A percentile compares a stretch with the other conserved stretches of the same genome.
Conservation (phyloP, 257 asterid species). For the Capsicum chinense region DNA sequence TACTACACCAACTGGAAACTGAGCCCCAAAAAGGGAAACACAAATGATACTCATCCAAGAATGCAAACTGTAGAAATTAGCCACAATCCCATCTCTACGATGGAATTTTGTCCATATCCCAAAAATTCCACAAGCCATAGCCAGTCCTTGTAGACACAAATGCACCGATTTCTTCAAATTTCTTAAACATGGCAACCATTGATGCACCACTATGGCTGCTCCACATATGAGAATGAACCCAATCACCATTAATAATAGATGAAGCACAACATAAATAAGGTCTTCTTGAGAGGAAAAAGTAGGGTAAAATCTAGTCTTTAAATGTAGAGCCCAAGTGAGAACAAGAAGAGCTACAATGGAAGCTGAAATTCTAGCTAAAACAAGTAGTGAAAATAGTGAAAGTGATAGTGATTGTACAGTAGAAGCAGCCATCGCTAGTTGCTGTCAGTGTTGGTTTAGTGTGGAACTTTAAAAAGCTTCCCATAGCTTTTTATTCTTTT, state of each 20-base stretch:
- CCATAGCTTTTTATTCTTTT: too few species aligned
- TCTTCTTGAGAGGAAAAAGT: conserved; percentile 54
- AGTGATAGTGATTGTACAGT: conserved; percentile 25
- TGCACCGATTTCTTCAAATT: conserved; percentile 78
- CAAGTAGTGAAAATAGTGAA: conserved; percentile 43
- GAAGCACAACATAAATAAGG: conserved; percentile 76
- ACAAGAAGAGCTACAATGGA: conserved; percentile 72
- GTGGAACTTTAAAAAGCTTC: too few species aligned
- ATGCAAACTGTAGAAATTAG: conserved; percentile 84
- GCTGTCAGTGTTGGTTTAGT: too few species aligned
- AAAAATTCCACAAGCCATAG: conserved; percentile 80
- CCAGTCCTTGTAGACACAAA: conserved; percentile 86
- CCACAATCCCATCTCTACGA: conserved; percentile 74
- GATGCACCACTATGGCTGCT: conserved; percentile 92
- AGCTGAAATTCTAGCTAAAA: conserved; percentile 72
- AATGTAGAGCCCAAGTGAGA: conserved; percentile 67
- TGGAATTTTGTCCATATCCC: conserved; percentile 90
- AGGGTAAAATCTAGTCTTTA: conserved; percentile 68
- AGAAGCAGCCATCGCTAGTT: conserved; percentile 46
- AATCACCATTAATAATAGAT: conserved; percentile 90
- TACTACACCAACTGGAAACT: conserved; percentile 32
- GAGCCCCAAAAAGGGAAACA: conserved; percentile 74
- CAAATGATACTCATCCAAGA: conserved; percentile 90
- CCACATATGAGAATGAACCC: conserved; percentile 88
- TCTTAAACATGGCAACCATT: conserved; percentile 87